A percentile compares a stretch with the other conserved stretches of the same genome.
These are phyloP conservation scores for Crepidotus variabilis DNA, from an alignment of 768 basidiomycete species.

Conservation along the genomic window DNA sequence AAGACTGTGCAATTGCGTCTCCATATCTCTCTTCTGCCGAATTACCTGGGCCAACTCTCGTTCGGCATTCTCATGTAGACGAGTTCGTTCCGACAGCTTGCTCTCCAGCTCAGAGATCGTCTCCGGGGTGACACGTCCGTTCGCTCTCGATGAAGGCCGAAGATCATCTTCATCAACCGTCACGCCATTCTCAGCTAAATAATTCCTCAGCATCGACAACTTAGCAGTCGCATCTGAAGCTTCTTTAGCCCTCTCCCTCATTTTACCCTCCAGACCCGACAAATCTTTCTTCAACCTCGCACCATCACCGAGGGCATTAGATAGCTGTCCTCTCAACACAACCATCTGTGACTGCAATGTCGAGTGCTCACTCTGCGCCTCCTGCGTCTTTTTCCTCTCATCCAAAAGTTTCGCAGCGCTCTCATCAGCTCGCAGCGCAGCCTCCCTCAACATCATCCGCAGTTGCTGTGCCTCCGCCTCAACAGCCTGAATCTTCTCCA, in stretches of 20 bases:
- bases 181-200: slow-evolving; percentile 87
- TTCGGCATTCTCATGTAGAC: slow-evolving; percentile 70
- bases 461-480: slow-evolving; percentile 75
- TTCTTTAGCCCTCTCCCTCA: slow-evolving; percentile 62
- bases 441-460: slow-evolving; percentile 77
- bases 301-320: slow-evolving; percentile 61
- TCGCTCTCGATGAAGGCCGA: slow-evolving; percentile 36
- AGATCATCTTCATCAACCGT: slow-evolving; percentile 70
- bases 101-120: slow-evolving; percentile 71
- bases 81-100: slow-evolving; percentile 68
- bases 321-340: slow-evolving; percentile 70
- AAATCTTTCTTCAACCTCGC: slow-evolving; percentile 71
- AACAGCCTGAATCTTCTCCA: slow-evolving; percentile 78
- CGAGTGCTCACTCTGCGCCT: slow-evolving; percentile 62
- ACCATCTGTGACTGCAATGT: slow-evolving; percentile 69
- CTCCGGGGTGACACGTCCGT: slow-evolving; percentile 30
- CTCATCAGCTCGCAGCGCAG: slow-evolving; percentile 67
- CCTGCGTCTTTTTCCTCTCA: slow-evolving; percentile 62
- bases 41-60: slow-evolving; percentile 66
- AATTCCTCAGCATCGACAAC: slow-evolving; percentile 74
- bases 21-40: slow-evolving; percentile 70
- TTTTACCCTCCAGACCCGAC: slow-evolving; percentile 57
- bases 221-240: slow-evolving; percentile 70
- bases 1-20: slow-evolving; percentile 67
- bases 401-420: slow-evolving; percentile 59